Conservation (phyloP, 352 stramenopile species). For the Pythium folliculosum region DNA sequence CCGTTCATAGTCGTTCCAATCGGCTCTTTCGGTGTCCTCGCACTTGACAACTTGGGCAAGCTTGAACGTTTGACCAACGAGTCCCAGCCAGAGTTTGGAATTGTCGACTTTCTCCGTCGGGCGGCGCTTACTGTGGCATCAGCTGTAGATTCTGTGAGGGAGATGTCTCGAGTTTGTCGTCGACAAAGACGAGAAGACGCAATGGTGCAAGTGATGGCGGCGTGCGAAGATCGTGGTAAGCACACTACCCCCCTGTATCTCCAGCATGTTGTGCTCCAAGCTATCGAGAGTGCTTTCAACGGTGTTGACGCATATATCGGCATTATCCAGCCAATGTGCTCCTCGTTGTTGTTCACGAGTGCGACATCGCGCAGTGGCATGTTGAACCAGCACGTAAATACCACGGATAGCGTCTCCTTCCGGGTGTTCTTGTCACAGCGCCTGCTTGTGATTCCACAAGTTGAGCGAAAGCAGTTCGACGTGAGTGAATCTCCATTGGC, state of each 20-base stretch:
- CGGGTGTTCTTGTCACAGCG: conserved; percentile 52
- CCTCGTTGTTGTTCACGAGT: conserved; percentile 49
- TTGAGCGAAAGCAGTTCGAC: conserved; percentile 34
- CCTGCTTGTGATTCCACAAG: conserved; percentile 49
- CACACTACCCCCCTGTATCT: conserved; percentile 33
- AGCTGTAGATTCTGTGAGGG: conserved; percentile 22
- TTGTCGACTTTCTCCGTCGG: conserved; percentile 74
- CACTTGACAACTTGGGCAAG: conserved; percentile 60
- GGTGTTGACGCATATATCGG: conserved; percentile 71
- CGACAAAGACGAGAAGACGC: conserved; percentile 35
- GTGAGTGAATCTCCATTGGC: neutral
- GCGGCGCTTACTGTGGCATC: conserved; percentile 30
- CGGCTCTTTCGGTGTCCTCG: conserved; percentile 45
- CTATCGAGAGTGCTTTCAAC: conserved; percentile 58
- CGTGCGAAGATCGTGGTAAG: conserved; percentile 45
- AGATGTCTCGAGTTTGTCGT: conserved; percentile 13
- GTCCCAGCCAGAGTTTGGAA: conserved; percentile 61
- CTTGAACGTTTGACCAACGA: conserved; percentile 47
- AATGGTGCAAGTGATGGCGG: conserved; percentile 49
- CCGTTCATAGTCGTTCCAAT: conserved; percentile 72
- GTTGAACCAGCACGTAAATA: conserved; percentile 41
- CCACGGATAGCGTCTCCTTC: conserved; percentile 49
- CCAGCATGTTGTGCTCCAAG: conserved; percentile 47
- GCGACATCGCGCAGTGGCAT: conserved; percentile 56
- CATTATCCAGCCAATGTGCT: conserved; percentile 52